phyloP scores from a whole-genome alignment of 2,329 filamentous ascomycete genomes.

The Apiospora saccharicola region DNA sequence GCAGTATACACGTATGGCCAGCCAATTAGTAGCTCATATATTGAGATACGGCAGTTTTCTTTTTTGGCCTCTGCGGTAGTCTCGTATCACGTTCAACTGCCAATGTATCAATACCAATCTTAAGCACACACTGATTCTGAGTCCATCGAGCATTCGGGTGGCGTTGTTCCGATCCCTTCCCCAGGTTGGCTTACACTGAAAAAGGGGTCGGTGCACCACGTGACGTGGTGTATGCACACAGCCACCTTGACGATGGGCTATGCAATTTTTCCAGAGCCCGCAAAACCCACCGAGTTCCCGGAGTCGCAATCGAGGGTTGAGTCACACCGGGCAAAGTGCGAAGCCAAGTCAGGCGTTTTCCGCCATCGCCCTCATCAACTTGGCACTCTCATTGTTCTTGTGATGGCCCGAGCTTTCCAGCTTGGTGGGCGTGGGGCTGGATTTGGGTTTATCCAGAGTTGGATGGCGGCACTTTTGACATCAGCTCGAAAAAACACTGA shows the following conservation, averaged over 20 bases:
- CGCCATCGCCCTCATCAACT: not conserved
- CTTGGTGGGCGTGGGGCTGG: not conserved
- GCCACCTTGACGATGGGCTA: not conserved
- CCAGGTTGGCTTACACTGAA: not conserved
- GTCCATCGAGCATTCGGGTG: not conserved
- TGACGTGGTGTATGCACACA: not conserved
- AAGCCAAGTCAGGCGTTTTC: not conserved
- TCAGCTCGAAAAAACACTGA: not conserved
- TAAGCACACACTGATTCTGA: not conserved
- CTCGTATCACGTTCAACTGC: not conserved
- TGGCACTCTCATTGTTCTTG: not conserved
- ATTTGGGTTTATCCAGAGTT: not conserved
- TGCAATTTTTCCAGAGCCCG: not conserved
- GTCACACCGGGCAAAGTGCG: not conserved
- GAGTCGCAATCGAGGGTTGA: not conserved
- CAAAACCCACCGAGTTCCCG: not conserved
- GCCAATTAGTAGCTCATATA: too few species aligned
- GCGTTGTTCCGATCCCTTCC: not conserved
- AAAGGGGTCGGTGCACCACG: not conserved
- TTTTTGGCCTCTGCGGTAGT: too few species aligned
- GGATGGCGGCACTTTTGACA: not conserved
- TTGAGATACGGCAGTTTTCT: too few species aligned
- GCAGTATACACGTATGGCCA: too few species aligned
- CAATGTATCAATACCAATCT: not conserved
- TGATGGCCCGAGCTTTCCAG: not conserved